phyloP scores from a whole-genome alignment of 78 protist species.

The Dictyostelium purpureum region DNA sequence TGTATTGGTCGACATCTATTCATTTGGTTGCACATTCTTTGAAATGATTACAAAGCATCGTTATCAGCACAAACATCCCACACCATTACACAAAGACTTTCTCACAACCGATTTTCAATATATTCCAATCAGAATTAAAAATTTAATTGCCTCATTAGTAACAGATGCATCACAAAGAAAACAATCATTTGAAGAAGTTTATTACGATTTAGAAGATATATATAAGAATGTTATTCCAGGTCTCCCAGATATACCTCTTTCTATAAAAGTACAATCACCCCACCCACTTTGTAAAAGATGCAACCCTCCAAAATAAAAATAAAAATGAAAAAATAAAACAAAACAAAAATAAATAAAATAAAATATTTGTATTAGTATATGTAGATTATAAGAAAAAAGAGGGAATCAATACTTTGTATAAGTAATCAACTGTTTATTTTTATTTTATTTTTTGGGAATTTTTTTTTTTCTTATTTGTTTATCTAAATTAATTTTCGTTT shows the following conservation, averaged over 20 bases:
- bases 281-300: background rate
- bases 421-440: too few relatives aligned
- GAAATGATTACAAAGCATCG: conserved; percentile 25
- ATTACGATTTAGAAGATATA: background rate
- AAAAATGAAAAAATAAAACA: too few relatives aligned
- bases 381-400: too few relatives aligned
- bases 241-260: background rate
- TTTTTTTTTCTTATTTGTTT: too few relatives aligned
- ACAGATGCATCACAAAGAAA: background rate
- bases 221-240: conserved; percentile 11
- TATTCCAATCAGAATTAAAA: background rate
- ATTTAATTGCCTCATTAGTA: background rate
- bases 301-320: background rate
- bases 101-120: background rate
- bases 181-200: conserved; percentile 12
- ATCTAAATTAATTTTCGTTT: too few relatives aligned
- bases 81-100: conserved; percentile 1
- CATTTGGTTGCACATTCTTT: conserved; percentile 1
- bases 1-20: background rate
- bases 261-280: background rate
- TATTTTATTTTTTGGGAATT: too few relatives aligned
- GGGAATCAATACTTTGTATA: too few relatives aligned
- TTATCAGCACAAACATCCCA: conserved; percentile 17
- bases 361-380: too few relatives aligned
- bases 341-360: too few relatives aligned